Evolutionary conservation across 1,284 basidiomycete species (phyloP).

Genomic region (Naganishia liquefaciens): DNA sequence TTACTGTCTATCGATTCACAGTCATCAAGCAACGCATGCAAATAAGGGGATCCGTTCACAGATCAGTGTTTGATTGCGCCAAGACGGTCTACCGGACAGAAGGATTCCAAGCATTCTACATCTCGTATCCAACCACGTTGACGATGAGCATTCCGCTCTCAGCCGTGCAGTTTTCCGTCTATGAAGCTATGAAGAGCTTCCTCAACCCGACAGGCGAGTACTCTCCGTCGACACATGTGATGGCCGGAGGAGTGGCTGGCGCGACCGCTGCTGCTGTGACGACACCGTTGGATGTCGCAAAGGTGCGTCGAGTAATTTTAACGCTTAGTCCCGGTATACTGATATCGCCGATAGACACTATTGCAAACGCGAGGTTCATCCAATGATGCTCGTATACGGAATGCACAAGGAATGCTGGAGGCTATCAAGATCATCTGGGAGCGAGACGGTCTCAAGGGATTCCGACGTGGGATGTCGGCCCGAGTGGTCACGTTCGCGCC

Average conservation of each 20-base stretch:
- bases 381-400: conserved; percentile 76
- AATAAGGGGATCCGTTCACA: conserved; percentile 85
- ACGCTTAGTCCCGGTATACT: neutral
- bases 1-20: conserved; percentile 48
- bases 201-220: conserved; percentile 85
- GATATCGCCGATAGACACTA: conserved; percentile 44
- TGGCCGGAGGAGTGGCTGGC: conserved; percentile 88
- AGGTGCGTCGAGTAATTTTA: conserved; percentile 56
- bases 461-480: conserved; percentile 83
- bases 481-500: conserved; percentile 95
- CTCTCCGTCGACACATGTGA: conserved; percentile 86
- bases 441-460: conserved; percentile 81
- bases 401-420: conserved; percentile 80
- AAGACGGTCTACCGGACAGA: conserved; percentile 77
- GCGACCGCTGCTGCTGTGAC: conserved; percentile 93
- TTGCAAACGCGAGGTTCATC: conserved; percentile 90
- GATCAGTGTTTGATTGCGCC: conserved; percentile 79
- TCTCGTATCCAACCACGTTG: conserved; percentile 97
- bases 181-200: conserved; percentile 86
- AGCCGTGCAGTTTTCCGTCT: conserved; percentile 94
- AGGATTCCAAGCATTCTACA: conserved; percentile 90
- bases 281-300: conserved; percentile 97
- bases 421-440: conserved; percentile 86
- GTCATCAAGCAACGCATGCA: conserved; percentile 99
- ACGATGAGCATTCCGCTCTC: conserved; percentile 98